Base-by-base conservation (phyloP, 202 grass and related monocot genomes). In the Sporobolus alterniflorus region DNA sequence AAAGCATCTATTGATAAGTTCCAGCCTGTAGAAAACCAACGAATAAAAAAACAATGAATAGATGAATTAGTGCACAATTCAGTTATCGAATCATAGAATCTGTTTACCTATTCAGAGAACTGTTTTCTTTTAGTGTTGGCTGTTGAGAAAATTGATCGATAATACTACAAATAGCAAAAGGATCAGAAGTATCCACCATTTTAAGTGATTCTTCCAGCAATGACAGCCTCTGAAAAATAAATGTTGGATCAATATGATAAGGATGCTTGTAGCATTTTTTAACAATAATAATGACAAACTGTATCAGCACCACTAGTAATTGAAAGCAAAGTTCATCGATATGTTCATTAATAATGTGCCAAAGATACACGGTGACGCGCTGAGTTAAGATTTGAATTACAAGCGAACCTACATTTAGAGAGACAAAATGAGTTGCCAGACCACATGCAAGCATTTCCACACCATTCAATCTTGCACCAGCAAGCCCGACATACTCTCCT, bases 401-500 rank as follows among this genome's bases (percentile, higher is more conserved):
- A 50, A 51, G 34, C 31, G 67, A 87, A 74, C 89, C 71, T 96
- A 96, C 96, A 65, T 87, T 83, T 41, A 86, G 92, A 81, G 73
- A 83, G 48, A 96, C 93, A 92, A 96, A 99, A 77, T 96, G 96
- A 87, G 96, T 96, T 48, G 93, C 96, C 42, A 99, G 81, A 82
- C 96, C 96, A 94, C 93, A 96, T 17, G 85, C 80, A 79, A 94
- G 83, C 96, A 98, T 98, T 90, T 98, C 96, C 34, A 85, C 60
- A 13, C 87, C 96, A 90, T 96, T 87, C 79, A 99, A 77, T 83
- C 91, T 96, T 78, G 82, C 90, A 82, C 93, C 96, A 71, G 89
- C 88, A 73, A 98, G 86, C 22, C 57, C 96, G 84, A 87, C 96
- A 89, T 90, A 98, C 73, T 98, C 96, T 82, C 96, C 96, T 98